These are phyloP conservation scores for Podaxis sp. DNA, from an alignment of 768 basidiomycete genomes.

Conservation along the genomic window DNA sequence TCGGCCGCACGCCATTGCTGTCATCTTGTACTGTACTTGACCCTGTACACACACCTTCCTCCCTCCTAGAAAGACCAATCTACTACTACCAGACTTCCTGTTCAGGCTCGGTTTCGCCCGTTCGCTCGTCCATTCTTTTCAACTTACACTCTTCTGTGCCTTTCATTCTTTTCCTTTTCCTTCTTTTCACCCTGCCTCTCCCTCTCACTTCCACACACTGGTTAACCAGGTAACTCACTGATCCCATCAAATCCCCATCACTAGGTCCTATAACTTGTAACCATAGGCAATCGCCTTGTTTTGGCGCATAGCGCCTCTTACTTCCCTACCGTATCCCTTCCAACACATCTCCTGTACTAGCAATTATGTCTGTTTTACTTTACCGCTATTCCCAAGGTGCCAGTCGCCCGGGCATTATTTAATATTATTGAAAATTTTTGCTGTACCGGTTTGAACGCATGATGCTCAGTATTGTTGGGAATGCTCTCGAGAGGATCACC, in stretches of 20 bases:
- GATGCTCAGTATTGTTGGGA: background rate
- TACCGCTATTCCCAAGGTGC: background rate
- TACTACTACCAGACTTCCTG: constrained; percentile 4
- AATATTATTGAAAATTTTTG: constrained; percentile 6
- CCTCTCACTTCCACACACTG: background rate
- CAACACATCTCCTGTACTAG: background rate
- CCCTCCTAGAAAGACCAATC: constrained; percentile 3
- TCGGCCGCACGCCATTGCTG: background rate
- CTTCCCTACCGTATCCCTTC: background rate
- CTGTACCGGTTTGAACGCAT: background rate
- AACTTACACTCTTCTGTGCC: background rate
- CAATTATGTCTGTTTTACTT: background rate
- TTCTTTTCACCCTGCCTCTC: constrained; percentile 1
- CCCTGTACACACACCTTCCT: background rate
- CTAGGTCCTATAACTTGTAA: constrained; percentile 17
- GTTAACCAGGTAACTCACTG: constrained; percentile 1
- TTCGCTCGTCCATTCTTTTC: constrained; percentile 4
- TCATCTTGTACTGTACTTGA: constrained; percentile 8
- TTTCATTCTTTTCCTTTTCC: background rate
- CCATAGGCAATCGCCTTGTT: constrained; percentile 17
- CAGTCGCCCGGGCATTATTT: constrained; percentile 5
- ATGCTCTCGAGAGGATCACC: background rate
- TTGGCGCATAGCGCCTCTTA: constrained; percentile 6
- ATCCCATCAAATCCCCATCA: constrained; percentile 1
- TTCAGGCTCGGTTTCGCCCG: constrained; percentile 5